phyloP scores from a whole-genome alignment of 441 rosid species.

The Gossypium trilobum region DNA sequence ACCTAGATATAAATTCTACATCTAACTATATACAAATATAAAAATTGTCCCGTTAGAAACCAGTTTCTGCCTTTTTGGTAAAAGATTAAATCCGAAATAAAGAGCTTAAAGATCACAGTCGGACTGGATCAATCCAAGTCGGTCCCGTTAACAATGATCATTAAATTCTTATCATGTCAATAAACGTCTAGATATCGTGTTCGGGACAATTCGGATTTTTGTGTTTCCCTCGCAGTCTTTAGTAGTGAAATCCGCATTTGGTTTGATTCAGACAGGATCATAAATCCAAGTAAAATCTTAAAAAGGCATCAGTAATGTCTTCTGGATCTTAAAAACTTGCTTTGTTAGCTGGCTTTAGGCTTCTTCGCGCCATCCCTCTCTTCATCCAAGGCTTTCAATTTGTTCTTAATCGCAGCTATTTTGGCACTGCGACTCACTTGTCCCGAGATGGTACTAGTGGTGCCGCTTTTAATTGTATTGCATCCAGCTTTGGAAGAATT shows the following conservation, averaged over 20 bases:
- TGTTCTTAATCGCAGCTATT: slow-evolving; percentile 77
- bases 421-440: slow-evolving; percentile 57
- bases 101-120: too few species aligned
- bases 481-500: slow-evolving; percentile 27
- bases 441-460: slow-evolving; percentile 35
- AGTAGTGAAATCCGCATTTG: not conserved
- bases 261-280: not conserved
- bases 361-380: slow-evolving; percentile 46
- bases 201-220: not conserved
- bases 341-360: slow-evolving; percentile 35
- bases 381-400: slow-evolving; percentile 69
- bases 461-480: slow-evolving; percentile 30
- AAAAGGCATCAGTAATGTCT: not conserved
- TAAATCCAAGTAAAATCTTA: not conserved
- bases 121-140: too few species aligned
- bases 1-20: too few species aligned
- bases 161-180: not conserved
- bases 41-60: too few species aligned
- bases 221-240: not conserved
- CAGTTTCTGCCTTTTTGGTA: too few species aligned
- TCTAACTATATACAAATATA: too few species aligned
- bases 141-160: too few species aligned
- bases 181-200: not conserved
- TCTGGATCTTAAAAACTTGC: not conserved
- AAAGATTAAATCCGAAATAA: too few species aligned